Evolutionary conservation across 345 rosid species (phyloP), one percentile per base, ranked within the genome.

Genomic region (Anastatica hierochuntica): DNA sequence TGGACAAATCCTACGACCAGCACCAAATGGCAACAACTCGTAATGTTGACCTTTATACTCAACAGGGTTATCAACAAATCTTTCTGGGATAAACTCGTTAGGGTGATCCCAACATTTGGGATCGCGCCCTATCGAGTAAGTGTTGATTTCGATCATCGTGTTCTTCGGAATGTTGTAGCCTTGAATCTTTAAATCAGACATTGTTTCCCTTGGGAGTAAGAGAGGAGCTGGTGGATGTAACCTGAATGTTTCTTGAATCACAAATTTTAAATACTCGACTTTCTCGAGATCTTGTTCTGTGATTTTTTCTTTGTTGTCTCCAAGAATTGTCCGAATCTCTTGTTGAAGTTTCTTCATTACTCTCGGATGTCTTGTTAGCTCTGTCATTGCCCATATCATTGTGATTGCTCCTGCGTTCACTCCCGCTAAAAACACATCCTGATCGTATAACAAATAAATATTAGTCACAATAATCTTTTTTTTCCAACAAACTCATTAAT

Each of bases 301-400:
- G 12, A 75, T 76, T 36, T 40, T 54, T 4, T 42, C 50, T 34
- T 65, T 57, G 50, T 51, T 67, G 3, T 54, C 63, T 26, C 76
- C 72, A 14, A 74, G 40, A 3, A 23, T 13, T 23, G 7, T 64
- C 70, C 83, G 49, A 16, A 82, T 54, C 61, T 80, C 83, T 4
- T 63, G 62, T 49, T 77, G 85, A 11, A 68, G 80, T 74, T 73
- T 85, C 54, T 74, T 65, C 86, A 82, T 74, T 39, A 72, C 42
- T 49, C 63, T 64, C 6, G 79, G 78, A 9, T 72, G 73, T 60
- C 62, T 72, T 0, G 14, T 8, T 1, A 84, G 66, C 66, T 81
- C 88, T 12, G 94, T 63, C 79, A 81, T 75, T 3, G 84, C 78
- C 94, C 88, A 81, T 26, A 44, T 40, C 63, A 77, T 42, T 0